These are phyloP conservation scores for Pleurotus tuoliensis DNA, from an alignment of 768 basidiomycete species.

Conservation along the genomic window DNA sequence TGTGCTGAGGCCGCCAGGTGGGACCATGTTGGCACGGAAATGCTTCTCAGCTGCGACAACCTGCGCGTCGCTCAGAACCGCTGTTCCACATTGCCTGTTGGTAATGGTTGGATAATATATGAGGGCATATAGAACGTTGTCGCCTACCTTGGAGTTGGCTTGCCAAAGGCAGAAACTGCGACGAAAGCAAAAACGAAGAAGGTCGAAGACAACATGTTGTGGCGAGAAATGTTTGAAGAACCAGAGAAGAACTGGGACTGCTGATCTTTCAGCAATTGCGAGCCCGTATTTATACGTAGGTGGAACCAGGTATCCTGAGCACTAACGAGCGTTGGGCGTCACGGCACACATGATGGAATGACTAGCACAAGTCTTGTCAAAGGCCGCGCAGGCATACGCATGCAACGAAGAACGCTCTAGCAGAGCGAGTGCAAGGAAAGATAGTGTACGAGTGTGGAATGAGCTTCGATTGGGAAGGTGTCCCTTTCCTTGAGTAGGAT, in stretches of 20 bases:
- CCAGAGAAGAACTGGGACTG: neutral
- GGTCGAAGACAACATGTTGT: constrained; percentile 23
- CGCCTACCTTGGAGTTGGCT: constrained; percentile 16
- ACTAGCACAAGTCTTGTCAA: neutral
- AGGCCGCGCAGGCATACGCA: neutral
- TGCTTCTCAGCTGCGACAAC: constrained; percentile 34
- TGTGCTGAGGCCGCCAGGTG: constrained; percentile 8
- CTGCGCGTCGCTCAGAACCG: constrained; percentile 28
- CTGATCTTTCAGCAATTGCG: neutral
- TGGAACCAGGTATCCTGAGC: neutral
- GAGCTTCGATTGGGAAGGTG: no score
- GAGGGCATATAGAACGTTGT: neutral
- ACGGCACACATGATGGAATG: neutral
- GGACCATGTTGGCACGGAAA: constrained; percentile 35
- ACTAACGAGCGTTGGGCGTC: neutral
- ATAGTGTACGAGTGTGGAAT: no score
- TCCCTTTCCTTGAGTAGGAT: no score
- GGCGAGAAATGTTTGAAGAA: neutral
- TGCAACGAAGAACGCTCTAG: no score
- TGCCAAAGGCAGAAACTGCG: constrained; percentile 21
- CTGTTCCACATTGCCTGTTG: constrained; percentile 35
- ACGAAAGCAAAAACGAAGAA: constrained; percentile 24
- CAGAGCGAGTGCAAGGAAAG: no score
- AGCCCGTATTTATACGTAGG: neutral
- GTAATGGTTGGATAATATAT: neutral